These are phyloP conservation scores for Copromyces sp. DNA, from an alignment of 495 filamentous ascomycete genomes.

Conservation along the genomic window DNA sequence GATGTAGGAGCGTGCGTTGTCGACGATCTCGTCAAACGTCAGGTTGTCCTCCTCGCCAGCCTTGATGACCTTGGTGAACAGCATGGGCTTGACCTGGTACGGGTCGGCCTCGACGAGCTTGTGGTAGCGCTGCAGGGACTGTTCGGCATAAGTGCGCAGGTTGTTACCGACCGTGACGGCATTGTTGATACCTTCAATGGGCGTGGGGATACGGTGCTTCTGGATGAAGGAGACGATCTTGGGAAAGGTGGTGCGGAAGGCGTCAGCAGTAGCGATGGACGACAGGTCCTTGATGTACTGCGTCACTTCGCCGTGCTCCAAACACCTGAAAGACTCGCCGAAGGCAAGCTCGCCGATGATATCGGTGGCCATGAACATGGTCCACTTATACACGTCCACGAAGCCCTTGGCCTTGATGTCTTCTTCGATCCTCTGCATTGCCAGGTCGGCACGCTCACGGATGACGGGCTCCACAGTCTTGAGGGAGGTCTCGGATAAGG, in stretches of 20 bases:
- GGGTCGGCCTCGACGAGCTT: conserved; percentile 29
- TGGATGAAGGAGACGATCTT: conserved; percentile 10
- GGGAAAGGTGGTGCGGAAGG: conserved; percentile 30
- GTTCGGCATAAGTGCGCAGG: conserved; percentile 23
- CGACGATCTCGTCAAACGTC: conserved; percentile 26
- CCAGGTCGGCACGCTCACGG: conserved; percentile 27
- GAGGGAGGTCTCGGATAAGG: conserved; percentile 39
- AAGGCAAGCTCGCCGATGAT: conserved; percentile 45
- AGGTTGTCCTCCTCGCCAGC: conserved; percentile 29
- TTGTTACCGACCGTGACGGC: background rate
- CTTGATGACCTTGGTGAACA: conserved; percentile 39
- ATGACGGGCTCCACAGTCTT: conserved; percentile 29
- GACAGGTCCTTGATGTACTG: conserved; percentile 34
- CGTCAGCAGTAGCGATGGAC: conserved; percentile 14
- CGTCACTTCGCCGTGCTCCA: conserved; percentile 38
- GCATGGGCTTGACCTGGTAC: conserved; percentile 26
- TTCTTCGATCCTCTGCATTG: conserved; percentile 29
- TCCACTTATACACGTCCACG: conserved; percentile 47
- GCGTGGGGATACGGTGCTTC: conserved; percentile 1
- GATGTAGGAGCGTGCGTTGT: conserved; percentile 36
- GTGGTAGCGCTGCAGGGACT: conserved; percentile 35
- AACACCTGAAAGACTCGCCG: conserved; percentile 43
- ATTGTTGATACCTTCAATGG: background rate
- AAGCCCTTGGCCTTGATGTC: conserved; percentile 20
- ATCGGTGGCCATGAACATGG: conserved; percentile 45